Conservation (phyloP, 2,329 filamentous ascomycete genomes). For the Graphium sp. region DNA sequence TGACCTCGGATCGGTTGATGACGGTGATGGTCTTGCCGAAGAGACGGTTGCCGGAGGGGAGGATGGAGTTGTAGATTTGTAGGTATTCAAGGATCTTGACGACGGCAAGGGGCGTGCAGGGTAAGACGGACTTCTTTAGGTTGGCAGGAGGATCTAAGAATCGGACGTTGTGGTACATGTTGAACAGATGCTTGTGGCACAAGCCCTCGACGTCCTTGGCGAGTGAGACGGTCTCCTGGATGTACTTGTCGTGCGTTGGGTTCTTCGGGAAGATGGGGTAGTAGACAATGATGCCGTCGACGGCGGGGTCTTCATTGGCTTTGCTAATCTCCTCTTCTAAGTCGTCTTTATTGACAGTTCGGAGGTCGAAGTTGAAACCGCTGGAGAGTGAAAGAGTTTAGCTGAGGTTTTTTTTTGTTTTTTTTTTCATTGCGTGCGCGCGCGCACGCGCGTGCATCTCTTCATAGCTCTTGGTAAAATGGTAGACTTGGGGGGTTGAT, state of each 20-base stretch:
- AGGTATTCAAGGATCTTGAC: constrained; percentile 96
- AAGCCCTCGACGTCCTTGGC: constrained; percentile 92
- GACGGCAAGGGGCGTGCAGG: constrained; percentile 87
- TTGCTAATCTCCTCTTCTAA: constrained; percentile 78
- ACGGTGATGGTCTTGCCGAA: constrained; percentile 92
- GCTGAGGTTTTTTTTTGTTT: constrained; percentile 1
- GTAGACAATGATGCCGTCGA: constrained; percentile 93
- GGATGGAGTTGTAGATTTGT: constrained; percentile 88
- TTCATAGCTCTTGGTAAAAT: constrained; percentile 3
- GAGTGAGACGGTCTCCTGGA: constrained; percentile 84
- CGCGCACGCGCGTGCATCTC: no score
- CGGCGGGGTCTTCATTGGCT: constrained; percentile 60
- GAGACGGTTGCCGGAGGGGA: constrained; percentile 82
- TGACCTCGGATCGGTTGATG: constrained; percentile 91
- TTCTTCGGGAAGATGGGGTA: constrained; percentile 83
- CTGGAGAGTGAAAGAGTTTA: constrained; percentile 22
- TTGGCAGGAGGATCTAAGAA: constrained; percentile 70
- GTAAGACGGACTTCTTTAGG: constrained; percentile 76
- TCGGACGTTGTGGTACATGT: constrained; percentile 98
- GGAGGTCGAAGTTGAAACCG: constrained; percentile 80
- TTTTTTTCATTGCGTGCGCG: no score
- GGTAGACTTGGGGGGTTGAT: no score
- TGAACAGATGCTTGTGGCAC: constrained; percentile 86
- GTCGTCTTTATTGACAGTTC: constrained; percentile 67
- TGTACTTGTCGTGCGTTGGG: constrained; percentile 77